Conservation (phyloP, 305 asterid species). For the Solanum hybrid region DNA sequence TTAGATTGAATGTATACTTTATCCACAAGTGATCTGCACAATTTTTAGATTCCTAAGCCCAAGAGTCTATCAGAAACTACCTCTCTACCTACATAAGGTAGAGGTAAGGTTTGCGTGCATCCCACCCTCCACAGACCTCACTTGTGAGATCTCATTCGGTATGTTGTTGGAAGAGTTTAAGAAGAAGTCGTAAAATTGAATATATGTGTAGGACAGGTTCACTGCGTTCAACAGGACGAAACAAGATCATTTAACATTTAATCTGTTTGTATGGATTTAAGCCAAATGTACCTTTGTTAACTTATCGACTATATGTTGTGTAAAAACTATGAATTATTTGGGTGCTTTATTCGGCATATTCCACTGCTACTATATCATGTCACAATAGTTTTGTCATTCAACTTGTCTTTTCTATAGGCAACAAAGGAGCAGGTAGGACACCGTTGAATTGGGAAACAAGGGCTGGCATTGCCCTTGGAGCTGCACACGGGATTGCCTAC, state of each 20-base stretch:
- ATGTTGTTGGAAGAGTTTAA: background rate
- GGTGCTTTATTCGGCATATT: background rate
- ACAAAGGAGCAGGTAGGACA: conserved; percentile 49
- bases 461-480: conserved; percentile 45
- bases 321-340: background rate
- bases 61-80: background rate
- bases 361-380: background rate
- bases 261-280: background rate
- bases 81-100: background rate
- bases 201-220: background rate
- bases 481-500: conserved; percentile 48
- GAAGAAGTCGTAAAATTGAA: background rate
- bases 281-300: background rate
- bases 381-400: background rate
- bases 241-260: background rate
- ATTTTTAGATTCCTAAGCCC: background rate
- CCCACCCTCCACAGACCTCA: background rate
- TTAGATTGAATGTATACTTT: background rate
- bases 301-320: background rate
- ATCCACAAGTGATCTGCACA: background rate
- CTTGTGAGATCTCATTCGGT: background rate
- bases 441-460: conserved; percentile 72
- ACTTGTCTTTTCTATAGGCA: conserved; percentile 32
- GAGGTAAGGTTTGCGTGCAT: background rate
- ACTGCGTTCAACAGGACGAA: background rate